Conservation (phyloP, 169 alveolate species). For the Plasmodium chabaudi region DNA sequence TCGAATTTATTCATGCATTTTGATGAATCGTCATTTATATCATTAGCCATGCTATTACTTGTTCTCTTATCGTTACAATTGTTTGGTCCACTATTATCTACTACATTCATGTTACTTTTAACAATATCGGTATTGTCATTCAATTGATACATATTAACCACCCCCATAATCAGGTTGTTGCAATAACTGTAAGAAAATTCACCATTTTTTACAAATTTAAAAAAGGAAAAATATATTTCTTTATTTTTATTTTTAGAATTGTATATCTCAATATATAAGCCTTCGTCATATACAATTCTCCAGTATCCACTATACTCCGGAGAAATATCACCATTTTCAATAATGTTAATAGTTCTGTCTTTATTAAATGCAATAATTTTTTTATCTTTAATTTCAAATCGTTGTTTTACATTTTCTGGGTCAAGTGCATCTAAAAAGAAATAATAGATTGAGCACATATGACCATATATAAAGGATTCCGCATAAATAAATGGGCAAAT, state of each 20-base stretch:
- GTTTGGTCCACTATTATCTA: neutral
- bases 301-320: constrained; percentile 51
- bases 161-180: constrained; percentile 48
- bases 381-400: constrained; percentile 33
- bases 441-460: neutral
- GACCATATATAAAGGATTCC: no score
- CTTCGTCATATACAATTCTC: constrained; percentile 74
- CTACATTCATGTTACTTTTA: neutral
- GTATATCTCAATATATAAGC: constrained; percentile 53
- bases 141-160: constrained; percentile 26
- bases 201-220: constrained; percentile 28
- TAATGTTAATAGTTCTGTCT: constrained; percentile 46
- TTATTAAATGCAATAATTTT: constrained; percentile 29
- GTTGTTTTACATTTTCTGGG: constrained; percentile 34
- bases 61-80: neutral
- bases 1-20: neutral
- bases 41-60: neutral
- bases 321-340: constrained; percentile 19
- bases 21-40: neutral
- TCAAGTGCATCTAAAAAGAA: constrained; percentile 30
- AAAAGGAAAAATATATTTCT: constrained; percentile 67
- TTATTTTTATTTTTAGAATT: constrained; percentile 13
- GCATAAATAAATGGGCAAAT: no score
- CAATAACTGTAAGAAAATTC: constrained; percentile 61
- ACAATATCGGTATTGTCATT: neutral